These are phyloP conservation scores for Nelumbo lutea DNA, from an alignment of 164 flowering plant genomes.

Conservation along the genomic window DNA sequence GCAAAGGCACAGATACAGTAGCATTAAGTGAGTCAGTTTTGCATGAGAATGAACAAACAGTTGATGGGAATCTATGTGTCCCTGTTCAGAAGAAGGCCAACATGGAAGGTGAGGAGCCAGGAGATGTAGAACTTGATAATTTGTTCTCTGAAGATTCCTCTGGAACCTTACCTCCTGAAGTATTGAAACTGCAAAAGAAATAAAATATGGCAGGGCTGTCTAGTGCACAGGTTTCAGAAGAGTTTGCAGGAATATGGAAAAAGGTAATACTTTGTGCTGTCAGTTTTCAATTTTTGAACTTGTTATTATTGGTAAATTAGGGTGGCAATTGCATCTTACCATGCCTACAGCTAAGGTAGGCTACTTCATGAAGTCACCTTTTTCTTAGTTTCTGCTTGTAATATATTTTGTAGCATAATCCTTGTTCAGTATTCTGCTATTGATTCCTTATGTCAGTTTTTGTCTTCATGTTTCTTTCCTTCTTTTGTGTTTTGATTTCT, in stretches of 20 bases:
- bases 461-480: not conserved
- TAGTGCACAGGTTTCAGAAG: slow-evolving; percentile 44
- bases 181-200: slow-evolving; percentile 50
- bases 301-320: not conserved
- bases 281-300: not conserved
- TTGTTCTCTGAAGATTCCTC: slow-evolving; percentile 60
- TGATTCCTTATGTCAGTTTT: not conserved
- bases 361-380: not conserved
- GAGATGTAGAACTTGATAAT: slow-evolving; percentile 57
- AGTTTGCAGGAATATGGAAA: slow-evolving; percentile 76
- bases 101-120: slow-evolving; percentile 33
- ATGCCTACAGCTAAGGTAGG: not conserved
- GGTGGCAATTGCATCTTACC: not conserved
- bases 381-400: not conserved
- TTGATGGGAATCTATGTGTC: slow-evolving; percentile 17
- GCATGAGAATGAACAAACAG: slow-evolving; percentile 16
- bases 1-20: slow-evolving; percentile 16
- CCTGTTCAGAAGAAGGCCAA: slow-evolving; percentile 21
- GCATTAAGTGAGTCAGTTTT: slow-evolving; percentile 6
- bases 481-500: not conserved
- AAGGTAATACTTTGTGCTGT: slow-evolving; percentile 41
- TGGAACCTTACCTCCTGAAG: slow-evolving; percentile 39
- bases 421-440: not conserved
- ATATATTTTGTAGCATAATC: not conserved
- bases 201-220: slow-evolving; percentile 41